Base-by-base conservation (phyloP, 768 basidiomycete genomes). In the Leucosporidium creatinivorum region DNA sequence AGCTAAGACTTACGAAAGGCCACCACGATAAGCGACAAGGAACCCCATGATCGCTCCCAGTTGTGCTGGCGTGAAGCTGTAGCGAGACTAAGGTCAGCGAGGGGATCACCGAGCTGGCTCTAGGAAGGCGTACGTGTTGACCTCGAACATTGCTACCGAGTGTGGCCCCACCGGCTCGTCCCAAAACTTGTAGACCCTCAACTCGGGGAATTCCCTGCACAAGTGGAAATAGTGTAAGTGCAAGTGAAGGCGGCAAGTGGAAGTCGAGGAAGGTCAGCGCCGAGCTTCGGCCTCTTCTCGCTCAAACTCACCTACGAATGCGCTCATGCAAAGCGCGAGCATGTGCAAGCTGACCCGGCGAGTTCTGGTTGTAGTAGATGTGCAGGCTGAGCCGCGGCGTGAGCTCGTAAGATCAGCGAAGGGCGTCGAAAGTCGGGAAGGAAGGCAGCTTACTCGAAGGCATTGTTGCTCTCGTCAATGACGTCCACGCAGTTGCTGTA, bases 121-220 rank as follows among this genome's bases (percentile, higher is more conserved):
- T 23, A 4, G 13, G 5, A 3, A n/a, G 15, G 25, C 50, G 8
- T n/a, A 25, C 21, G 23, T 23, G 15, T 23, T 49, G 39, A 44
- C 67, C 54, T 69, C 68, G 36, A 70, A 73, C 66, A 70, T 70
- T 2, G 69, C 64, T 9, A 61, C 62, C 0, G 69, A 62, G 47
- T 73, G 73, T 10, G 67, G 67, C 63, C 72, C 72, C 25, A 73
- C 58, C 0, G 69, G 67, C 10, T 4, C 12, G 7, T 70, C 69
- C 63, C 69, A 73, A 47, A 70, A 70, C 21, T 55, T 49, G 62
- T 73, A 73, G 9, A 73, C 59, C 36, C 73, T 23, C 50, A 73
- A 52, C 56, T 73, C 73, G 19, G 73, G 73, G 36, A 73, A 73
- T 61, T 70, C 69, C 33, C 67, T 19, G 21, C 33, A 8, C 30